A percentile compares a stretch with the other conserved stretches of the same genome.
Conservation (phyloP, 202 grass and related monocot genomes). For the Panicum hallii region DNA sequence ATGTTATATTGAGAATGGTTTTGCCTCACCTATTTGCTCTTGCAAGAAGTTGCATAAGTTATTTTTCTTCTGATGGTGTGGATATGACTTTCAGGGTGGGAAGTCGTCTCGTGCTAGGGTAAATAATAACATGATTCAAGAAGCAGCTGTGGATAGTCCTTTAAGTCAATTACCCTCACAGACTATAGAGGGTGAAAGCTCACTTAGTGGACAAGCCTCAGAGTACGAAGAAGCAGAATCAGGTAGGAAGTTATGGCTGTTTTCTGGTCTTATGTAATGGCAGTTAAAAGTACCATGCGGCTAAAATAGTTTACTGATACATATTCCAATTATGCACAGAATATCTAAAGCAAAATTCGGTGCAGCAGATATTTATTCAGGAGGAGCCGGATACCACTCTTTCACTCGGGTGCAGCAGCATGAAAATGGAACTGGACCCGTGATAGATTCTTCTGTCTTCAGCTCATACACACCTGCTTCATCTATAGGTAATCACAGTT, state of each 20-base stretch:
- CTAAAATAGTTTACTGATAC: conserved; percentile 88
- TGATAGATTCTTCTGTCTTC: conserved; percentile 62
- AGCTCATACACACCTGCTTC: conserved; percentile 39
- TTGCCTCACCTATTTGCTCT: not conserved
- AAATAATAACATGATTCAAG: conserved; percentile 52
- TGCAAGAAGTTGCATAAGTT: not conserved
- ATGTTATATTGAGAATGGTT: conserved; percentile 12
- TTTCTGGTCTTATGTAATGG: conserved; percentile 39
- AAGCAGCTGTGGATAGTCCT: conserved; percentile 62
- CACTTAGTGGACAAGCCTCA: conserved; percentile 72
- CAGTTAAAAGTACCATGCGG: conserved; percentile 37
- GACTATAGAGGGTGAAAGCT: conserved; percentile 79
- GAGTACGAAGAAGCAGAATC: conserved; percentile 84
- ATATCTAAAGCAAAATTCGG: conserved; percentile 93
- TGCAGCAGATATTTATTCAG: conserved; percentile 74
- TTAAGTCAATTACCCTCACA: conserved; percentile 68
- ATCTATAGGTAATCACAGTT: conserved; percentile 42
- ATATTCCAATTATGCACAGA: conserved; percentile 95
- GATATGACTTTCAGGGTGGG: conserved; percentile 53
- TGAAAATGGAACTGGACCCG: conserved; percentile 79
- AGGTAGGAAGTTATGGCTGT: conserved; percentile 50
- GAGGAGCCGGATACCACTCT: conserved; percentile 89
- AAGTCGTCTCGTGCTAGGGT: conserved; percentile 65
- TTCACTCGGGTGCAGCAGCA: conserved; percentile 71
- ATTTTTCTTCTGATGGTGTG: not conserved